These are phyloP conservation scores for Lunularia cruciata DNA, from an alignment of 225 moss, liverwort and hornwort genomes.

Conservation along the genomic window DNA sequence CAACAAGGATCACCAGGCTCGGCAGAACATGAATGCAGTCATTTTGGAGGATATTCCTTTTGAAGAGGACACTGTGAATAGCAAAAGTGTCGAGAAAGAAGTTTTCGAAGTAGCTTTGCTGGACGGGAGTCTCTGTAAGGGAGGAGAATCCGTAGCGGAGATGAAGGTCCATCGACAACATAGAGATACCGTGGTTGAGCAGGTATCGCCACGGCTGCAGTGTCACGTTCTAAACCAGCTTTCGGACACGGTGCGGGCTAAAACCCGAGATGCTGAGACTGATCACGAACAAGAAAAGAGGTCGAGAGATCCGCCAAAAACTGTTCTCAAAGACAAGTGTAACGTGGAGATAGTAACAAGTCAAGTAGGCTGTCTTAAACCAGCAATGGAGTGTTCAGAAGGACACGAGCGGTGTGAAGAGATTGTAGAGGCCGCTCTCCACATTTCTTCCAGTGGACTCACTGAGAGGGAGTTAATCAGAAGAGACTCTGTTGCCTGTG, in stretches of 20 bases:
- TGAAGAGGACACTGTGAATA: slow-evolving; percentile 12
- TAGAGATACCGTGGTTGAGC: slow-evolving; percentile 10
- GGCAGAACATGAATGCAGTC: background rate
- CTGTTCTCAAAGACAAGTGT: background rate
- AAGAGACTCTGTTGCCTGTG: background rate
- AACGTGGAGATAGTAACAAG: background rate
- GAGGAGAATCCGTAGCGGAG: slow-evolving; percentile 6
- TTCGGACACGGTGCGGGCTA: slow-evolving; percentile 23
- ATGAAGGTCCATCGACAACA: background rate
- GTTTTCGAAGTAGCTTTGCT: slow-evolving; percentile 5
- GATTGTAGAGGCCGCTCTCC: background rate
- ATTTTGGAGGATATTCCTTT: background rate
- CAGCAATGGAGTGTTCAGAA: slow-evolving; percentile 2
- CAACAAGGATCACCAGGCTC: slow-evolving; percentile 7
- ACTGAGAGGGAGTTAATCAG: no score
- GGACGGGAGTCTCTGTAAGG: slow-evolving; percentile 2
- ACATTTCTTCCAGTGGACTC: background rate
- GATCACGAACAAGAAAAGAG: slow-evolving; percentile 8
- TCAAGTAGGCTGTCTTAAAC: background rate
- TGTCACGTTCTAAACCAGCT: slow-evolving; percentile 29
- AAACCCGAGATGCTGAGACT: background rate
- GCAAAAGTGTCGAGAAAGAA: slow-evolving; percentile 33
- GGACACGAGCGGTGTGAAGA: background rate
- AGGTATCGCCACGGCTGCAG: slow-evolving; percentile 33
- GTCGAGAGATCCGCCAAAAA: background rate